Conservation (phyloP, 2,329 filamentous ascomycete species). For the Aspergillus jensenii region DNA sequence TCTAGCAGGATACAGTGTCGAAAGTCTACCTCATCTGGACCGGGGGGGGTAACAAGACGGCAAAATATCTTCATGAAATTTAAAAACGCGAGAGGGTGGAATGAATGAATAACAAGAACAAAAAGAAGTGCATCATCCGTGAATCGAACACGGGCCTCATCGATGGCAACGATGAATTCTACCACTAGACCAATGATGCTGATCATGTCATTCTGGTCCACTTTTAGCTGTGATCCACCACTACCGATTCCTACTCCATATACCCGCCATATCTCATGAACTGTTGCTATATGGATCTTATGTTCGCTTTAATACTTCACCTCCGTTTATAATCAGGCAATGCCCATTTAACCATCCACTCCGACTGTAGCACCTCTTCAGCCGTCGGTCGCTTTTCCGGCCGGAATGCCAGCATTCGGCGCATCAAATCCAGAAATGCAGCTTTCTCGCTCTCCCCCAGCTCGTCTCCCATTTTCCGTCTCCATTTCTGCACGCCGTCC, state of each 20-base stretch:
- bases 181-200: slow-evolving; percentile 48
- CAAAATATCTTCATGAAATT: too few relatives aligned
- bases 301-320: not conserved
- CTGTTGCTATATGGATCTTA: not conserved
- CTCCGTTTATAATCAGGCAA: slow-evolving; percentile 14
- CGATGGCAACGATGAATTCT: slow-evolving; percentile 49
- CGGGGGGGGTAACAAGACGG: too few relatives aligned
- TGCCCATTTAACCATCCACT: slow-evolving; percentile 23
- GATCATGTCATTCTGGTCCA: too few relatives aligned
- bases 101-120: too few relatives aligned
- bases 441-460: slow-evolving; percentile 16
- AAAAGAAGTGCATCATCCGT: slow-evolving; percentile 40
- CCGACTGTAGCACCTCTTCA: slow-evolving; percentile 13
- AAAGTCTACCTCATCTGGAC: too few relatives aligned
- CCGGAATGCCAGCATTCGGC: slow-evolving; percentile 17
- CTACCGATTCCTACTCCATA: too few relatives aligned
- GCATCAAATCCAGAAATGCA: slow-evolving; percentile 16
- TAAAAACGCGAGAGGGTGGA: too few relatives aligned
- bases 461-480: slow-evolving; percentile 10
- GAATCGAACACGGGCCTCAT: slow-evolving; percentile 50
- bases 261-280: not conserved
- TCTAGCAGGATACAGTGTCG: too few relatives aligned
- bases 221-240: too few relatives aligned
- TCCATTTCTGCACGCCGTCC: slow-evolving; percentile 12
- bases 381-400: slow-evolving; percentile 15